phyloP scores from a whole-genome alignment of 1,284 basidiomycete species.

The Spongiforma sp. region DNA sequence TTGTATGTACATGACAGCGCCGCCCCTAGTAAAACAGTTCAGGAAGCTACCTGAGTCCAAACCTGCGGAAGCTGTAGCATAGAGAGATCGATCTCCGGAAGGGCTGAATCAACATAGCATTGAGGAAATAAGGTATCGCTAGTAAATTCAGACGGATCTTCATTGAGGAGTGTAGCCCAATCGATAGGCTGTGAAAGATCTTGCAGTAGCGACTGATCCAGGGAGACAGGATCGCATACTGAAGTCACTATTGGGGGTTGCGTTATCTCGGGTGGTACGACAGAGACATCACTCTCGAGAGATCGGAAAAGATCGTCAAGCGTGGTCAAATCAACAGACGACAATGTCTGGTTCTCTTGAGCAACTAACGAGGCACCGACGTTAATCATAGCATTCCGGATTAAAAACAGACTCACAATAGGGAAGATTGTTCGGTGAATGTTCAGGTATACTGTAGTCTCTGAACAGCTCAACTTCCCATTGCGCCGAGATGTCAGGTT shows the following conservation, averaged over 20 bases:
- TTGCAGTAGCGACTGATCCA: background rate
- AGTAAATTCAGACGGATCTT: background rate
- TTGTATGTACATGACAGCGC: background rate
- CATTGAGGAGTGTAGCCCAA: conserved; percentile 21
- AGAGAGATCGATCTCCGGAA: conserved; percentile 26
- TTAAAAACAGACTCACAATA: conserved; percentile 1
- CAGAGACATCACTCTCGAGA: conserved; percentile 4
- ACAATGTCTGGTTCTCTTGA: conserved; percentile 1
- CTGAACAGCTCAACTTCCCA: conserved; percentile 31
- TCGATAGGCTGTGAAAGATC: conserved; percentile 6
- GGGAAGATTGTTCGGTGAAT: background rate
- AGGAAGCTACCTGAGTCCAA: conserved; percentile 4
- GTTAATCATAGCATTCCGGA: background rate
- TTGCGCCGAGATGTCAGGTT: conserved; percentile 15
- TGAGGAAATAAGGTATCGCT: background rate
- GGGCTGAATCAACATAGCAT: background rate
- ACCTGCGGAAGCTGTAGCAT: conserved; percentile 24
- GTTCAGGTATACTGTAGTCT: conserved; percentile 17
- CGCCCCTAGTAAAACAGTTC: background rate
- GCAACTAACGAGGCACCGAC: background rate
- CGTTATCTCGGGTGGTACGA: background rate
- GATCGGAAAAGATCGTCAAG: conserved; percentile 8
- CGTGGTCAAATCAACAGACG: background rate
- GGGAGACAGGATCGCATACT: background rate
- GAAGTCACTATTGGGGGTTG: background rate